Base-by-base conservation (phyloP, 164 flowering plant genomes). In the Macadamia integrifolia region DNA sequence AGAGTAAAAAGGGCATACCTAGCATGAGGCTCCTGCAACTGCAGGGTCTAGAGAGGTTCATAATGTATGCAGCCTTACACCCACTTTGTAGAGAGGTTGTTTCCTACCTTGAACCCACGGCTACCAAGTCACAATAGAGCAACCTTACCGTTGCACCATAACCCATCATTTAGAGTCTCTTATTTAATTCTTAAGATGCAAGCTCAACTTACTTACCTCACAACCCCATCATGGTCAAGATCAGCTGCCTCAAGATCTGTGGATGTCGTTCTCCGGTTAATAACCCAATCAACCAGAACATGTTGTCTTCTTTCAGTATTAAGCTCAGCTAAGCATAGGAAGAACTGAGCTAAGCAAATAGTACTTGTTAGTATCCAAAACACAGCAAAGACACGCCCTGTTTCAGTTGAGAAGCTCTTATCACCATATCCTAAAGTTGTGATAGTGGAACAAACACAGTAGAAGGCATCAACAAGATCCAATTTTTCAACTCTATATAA, bases 391-490 rank as follows among this genome's bases (percentile, higher is more conserved):
- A 82, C 10, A 1, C 98, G 88, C 3, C 98, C 98, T 0, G n/a
- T 72, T 53, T 62, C 14, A 1, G 93, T 88, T 31, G 98, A 86
- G 79, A 93, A 93, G 72, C 93, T 91, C 71, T 81, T 71, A 73
- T 91, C 93, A 6, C 98, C 98, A 72, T 89, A 93, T 0, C 98
- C 98, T 56, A 90, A 81, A 42, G 98, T 88, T 1, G 97, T 86
- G 53, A 89, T 85, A 31, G 97, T 93, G 60, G 87, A 75, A 75
- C 95, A 92, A 64, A 88, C 96, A 69, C 96, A 92, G 65, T 92
- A 92, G 64, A 90, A 85, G 1, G 95, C 87, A 72, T 93, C 89
- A 42, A 86, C 69, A 12, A 88, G 53, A 28, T 61, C 63, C 65
- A 88, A 62, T 0, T 78, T 64, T 80, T 93, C 93, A 55, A 84